phyloP scores from a whole-genome alignment of 805 yeast genomes.

The Danielia oregonensis region DNA sequence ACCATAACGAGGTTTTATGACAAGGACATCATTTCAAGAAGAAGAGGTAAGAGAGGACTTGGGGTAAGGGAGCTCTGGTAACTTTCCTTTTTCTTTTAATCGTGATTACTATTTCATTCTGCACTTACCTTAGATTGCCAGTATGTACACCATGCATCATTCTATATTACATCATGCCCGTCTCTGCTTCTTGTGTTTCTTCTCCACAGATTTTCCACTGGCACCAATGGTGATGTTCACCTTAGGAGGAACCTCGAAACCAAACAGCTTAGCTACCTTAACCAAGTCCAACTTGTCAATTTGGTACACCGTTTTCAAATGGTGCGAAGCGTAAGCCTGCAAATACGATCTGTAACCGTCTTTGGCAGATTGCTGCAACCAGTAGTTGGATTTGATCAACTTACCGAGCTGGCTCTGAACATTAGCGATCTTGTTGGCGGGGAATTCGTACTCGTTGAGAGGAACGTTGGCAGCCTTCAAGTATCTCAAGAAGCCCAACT shows the following conservation, averaged over 20 bases:
- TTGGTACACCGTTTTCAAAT: constrained; percentile 92
- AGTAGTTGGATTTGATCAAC: constrained; percentile 84
- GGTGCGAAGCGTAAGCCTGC: constrained; percentile 97
- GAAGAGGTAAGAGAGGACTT: too few relatives aligned
- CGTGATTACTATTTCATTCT: too few relatives aligned
- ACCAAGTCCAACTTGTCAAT: constrained; percentile 91
- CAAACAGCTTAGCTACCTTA: constrained; percentile 93
- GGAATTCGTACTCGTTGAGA: constrained; percentile 95
- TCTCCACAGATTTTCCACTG: constrained; percentile 64
- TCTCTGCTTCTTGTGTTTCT: constrained; percentile 44
- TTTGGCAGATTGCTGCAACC: constrained; percentile 92
- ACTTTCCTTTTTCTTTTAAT: too few relatives aligned
- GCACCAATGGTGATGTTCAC: constrained; percentile 96
- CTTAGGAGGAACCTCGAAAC: constrained; percentile 93
- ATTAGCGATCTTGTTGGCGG: constrained; percentile 88
- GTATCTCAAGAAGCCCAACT: constrained; percentile 90
- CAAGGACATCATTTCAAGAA: too few relatives aligned
- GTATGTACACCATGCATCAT: background rate
- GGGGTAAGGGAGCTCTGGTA: too few relatives aligned
- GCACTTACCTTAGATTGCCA: too few relatives aligned
- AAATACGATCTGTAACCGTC: constrained; percentile 96
- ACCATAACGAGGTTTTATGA: too few relatives aligned
- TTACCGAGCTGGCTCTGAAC: constrained; percentile 93
- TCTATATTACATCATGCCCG: constrained; percentile 17
- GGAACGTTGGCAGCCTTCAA: constrained; percentile 97